Base-by-base conservation (phyloP, 2,329 filamentous ascomycete species). In the Calonectria multiphialidica region DNA sequence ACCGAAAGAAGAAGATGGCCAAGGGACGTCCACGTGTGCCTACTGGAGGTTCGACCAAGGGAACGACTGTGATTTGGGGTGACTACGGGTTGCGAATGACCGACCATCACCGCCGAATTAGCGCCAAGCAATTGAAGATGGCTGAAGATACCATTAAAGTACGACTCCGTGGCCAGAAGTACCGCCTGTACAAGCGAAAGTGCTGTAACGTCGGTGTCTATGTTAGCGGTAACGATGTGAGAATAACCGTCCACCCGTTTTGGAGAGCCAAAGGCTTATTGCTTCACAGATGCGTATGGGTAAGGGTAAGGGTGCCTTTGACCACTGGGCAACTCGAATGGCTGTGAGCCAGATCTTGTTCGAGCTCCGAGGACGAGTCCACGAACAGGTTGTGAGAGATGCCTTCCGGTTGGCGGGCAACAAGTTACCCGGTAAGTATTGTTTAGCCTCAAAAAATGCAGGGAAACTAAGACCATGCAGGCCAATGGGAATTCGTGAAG, bases 251-350 rank as follows among this genome's bases (percentile, higher is more conserved):
- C 50, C 44, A 21, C 10, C n/a, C 10, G 50, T 68, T 21, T 33
- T n/a, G 12, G 28, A 62, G 65, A 72, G 72, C 62, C 49, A 42
- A 45, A 71, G 50, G 68, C 77, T 80, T 64, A 80, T 76, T 44
- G 59, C 35, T 67, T 66, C 57, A 8, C 76, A 93, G 91, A 93
- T 95, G 83, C 93, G 97, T 90, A 99, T 99, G 97, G 97, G 97
- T 83, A 99, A 98, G 86, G 97, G 97, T 86, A 99, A 99, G 84
- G 97, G 97, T 78, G 94, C 93, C 74, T 98, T 99, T 82, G 97
- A 99, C 83, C 95, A 98, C 82, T 99, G 97, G 97, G 95, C 96
- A 5, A 91, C 94, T 25, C 92, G 96, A 84, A 92, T 98, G 77
- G 92, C 95, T 10, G 95, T 98, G 64, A 98, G 94, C 85, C 94